A percentile compares a stretch with the other conserved stretches of the same genome.
phyloP scores from a whole-genome alignment of 768 basidiomycete genomes.

The Leucocoprinus birnbaumii region DNA sequence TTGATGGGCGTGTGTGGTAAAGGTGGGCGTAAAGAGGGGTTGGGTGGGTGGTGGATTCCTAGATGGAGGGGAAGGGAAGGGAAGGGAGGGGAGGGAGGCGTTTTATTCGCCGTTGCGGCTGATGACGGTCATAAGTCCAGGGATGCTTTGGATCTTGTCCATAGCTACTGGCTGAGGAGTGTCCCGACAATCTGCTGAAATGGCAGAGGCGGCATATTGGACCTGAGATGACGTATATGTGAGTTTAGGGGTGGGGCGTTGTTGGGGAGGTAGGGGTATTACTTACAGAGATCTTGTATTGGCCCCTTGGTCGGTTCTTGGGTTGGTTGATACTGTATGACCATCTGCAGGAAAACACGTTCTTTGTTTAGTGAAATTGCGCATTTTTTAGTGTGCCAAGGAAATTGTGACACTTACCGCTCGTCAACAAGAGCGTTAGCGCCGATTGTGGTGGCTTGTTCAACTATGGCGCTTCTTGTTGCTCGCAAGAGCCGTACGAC shows the following conservation, averaged over 20 bases:
- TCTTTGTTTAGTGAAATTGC: neutral
- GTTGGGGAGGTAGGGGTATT: neutral
- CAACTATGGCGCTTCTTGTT: slow-evolving; percentile 47
- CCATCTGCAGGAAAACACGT: slow-evolving; percentile 51
- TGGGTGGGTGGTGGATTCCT: too few species aligned
- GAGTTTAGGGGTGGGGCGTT: neutral
- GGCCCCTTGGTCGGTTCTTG: slow-evolving; percentile 43
- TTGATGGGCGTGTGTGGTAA: too few species aligned
- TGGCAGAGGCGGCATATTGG: slow-evolving; percentile 58
- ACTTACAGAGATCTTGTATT: slow-evolving; percentile 61
- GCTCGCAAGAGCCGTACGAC: slow-evolving; percentile 52
- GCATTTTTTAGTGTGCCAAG: neutral
- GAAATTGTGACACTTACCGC: slow-evolving; percentile 42
- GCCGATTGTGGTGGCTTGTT: slow-evolving; percentile 45
- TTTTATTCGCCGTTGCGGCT: slow-evolving; percentile 33
- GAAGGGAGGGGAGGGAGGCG: too few species aligned
- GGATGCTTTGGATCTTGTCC: slow-evolving; percentile 55
- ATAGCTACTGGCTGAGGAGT: slow-evolving; percentile 62
- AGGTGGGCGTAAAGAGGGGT: too few species aligned
- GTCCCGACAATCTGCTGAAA: slow-evolving; percentile 48
- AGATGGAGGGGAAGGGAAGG: too few species aligned
- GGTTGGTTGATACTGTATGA: slow-evolving; percentile 55
- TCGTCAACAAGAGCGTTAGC: slow-evolving; percentile 68
- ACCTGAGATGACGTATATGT: slow-evolving; percentile 36
- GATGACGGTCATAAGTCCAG: slow-evolving; percentile 75